Conservation (phyloP, 257 asterid genomes). For the Solanum verrucosum region DNA sequence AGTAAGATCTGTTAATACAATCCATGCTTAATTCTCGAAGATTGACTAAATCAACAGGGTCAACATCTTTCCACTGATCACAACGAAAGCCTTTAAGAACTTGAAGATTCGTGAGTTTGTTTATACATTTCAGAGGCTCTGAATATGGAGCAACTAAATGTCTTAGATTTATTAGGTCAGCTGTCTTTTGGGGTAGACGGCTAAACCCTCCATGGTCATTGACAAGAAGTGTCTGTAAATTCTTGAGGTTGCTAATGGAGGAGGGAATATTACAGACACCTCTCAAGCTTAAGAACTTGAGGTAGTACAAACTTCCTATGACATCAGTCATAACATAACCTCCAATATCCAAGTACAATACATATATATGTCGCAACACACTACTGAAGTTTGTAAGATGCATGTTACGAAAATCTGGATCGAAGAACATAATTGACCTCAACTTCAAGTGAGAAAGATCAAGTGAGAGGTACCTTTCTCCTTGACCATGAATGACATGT, state of each 20-base stretch:
- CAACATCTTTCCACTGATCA: background rate
- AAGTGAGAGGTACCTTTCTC: background rate
- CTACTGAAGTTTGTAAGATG: background rate
- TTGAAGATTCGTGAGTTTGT: background rate
- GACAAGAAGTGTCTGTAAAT: background rate
- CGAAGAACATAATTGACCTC: background rate
- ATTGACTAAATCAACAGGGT: background rate
- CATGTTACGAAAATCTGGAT: background rate
- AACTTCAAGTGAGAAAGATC: background rate
- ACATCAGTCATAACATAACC: background rate
- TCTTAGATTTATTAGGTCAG: background rate
- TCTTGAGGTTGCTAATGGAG: background rate
- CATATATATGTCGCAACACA: background rate
- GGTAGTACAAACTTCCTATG: background rate
- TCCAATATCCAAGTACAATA: background rate
- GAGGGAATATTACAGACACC: background rate
- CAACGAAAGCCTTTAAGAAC: background rate
- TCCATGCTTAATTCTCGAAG: background rate
- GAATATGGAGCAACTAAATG: background rate
- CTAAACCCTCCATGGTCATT: accelerated
- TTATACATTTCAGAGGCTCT: background rate
- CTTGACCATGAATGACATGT: background rate
- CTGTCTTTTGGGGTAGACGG: background rate
- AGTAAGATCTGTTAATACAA: background rate
- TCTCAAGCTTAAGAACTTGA: background rate